Percentiles rank a stretch among this genome's conserved stretches.
These are phyloP conservation scores for Fusarium sp. DNA, from an alignment of 2,329 filamentous ascomycete species.

Conservation along the genomic window DNA sequence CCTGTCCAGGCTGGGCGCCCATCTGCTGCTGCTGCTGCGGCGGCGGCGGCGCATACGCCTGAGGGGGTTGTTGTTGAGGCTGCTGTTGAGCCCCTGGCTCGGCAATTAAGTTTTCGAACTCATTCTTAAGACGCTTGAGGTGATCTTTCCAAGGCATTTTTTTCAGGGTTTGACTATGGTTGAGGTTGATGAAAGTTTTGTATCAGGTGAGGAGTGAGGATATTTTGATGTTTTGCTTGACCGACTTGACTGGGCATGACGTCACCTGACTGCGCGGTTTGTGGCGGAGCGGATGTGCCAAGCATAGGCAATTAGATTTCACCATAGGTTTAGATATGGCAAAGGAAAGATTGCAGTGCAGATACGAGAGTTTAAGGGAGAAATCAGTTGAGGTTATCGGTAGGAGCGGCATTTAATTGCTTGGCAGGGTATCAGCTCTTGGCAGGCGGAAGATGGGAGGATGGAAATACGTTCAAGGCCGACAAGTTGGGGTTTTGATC, in stretches of 20 bases:
- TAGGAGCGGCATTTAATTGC: neutral
- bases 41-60: constrained; percentile 32
- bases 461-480: no score
- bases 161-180: neutral
- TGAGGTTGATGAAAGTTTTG: neutral
- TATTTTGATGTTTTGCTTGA: neutral
- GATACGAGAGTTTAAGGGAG: neutral
- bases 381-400: neutral
- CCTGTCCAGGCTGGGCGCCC: constrained; percentile 18
- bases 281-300: constrained; percentile 1
- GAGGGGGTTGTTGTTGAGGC: constrained; percentile 36
- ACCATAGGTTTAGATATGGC: neutral
- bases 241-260: constrained; percentile 10
- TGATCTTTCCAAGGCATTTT: constrained; percentile 53
- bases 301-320: neutral
- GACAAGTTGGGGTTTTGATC: neutral
- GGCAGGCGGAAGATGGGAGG: neutral
- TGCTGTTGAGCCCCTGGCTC: constrained; percentile 42
- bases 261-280: constrained; percentile 11
- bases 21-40: constrained; percentile 36
- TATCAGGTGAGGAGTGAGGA: constrained; percentile 5
- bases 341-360: neutral
- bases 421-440: neutral
- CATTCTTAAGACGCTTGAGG: constrained; percentile 53
- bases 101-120: constrained; percentile 51